phyloP scores from a whole-genome alignment of 306 rosid genomes.

The Castanospermum australe region DNA sequence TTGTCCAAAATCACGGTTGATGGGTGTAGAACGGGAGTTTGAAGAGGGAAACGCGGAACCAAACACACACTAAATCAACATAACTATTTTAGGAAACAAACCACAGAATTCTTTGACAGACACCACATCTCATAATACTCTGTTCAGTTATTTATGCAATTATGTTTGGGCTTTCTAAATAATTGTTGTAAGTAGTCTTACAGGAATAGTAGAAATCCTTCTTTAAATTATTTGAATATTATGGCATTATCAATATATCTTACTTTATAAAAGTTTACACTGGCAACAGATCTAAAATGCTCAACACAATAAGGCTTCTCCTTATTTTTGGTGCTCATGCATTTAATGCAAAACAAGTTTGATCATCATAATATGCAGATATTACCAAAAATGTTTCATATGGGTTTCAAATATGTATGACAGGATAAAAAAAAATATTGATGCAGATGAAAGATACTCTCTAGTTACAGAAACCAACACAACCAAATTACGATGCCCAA shows the following conservation, averaged over 20 bases:
- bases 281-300: constrained; percentile 1
- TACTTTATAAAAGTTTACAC: background rate
- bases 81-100: background rate
- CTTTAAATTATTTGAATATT: background rate
- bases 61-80: no score
- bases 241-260: constrained; percentile 6
- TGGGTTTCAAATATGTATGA: background rate
- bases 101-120: background rate
- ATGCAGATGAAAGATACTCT: background rate
- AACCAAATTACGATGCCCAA: background rate
- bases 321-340: background rate
- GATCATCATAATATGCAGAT: background rate
- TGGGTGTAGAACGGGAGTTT: no score
- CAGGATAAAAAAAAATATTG: background rate
- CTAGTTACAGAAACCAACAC: background rate
- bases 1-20: no score
- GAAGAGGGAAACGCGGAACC: no score
- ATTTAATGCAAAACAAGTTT: background rate
- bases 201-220: background rate
- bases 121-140: background rate
- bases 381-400: background rate
- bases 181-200: background rate
- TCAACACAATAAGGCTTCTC: background rate
- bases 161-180: constrained; percentile 4
- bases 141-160: background rate